These are phyloP conservation scores for Pseudozyma thailandica DNA, from an alignment of 1,284 basidiomycete genomes.

Conservation along the genomic window DNA sequence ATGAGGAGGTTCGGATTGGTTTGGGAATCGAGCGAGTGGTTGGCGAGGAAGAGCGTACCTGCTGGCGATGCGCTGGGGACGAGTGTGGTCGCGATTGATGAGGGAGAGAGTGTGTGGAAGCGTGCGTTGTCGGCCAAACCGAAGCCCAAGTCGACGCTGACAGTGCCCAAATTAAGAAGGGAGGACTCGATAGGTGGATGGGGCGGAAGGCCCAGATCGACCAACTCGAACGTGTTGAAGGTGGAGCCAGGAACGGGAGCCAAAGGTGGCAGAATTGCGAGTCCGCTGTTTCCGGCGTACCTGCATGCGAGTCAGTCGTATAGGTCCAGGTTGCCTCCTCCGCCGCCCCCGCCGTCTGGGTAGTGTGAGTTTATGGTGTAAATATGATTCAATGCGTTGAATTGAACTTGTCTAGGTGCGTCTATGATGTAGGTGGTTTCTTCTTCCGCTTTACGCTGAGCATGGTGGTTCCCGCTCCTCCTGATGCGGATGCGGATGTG, in stretches of 20 bases:
- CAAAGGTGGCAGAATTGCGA: constrained; percentile 29
- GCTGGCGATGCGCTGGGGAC: background rate
- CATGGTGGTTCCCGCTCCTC: constrained; percentile 9
- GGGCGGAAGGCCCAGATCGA: too few species aligned
- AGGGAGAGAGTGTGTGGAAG: background rate
- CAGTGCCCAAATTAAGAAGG: too few species aligned
- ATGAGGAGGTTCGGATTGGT: constrained; percentile 12
- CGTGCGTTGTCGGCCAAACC: background rate
- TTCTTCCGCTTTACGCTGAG: constrained; percentile 53
- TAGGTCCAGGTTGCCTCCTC: constrained; percentile 7
- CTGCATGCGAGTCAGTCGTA: constrained; percentile 27
- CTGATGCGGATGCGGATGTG: constrained; percentile 2
- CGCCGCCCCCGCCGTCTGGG: background rate
- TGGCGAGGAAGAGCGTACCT: background rate
- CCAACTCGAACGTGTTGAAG: too few species aligned
- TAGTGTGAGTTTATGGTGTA: background rate
- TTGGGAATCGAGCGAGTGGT: background rate
- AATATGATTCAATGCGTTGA: background rate
- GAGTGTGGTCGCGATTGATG: background rate
- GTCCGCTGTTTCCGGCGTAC: constrained; percentile 43
- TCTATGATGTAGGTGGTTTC: constrained; percentile 15
- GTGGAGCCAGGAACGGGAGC: too few species aligned
- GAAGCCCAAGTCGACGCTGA: too few species aligned
- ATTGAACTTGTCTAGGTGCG: background rate
- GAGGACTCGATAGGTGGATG: too few species aligned